Evolutionary conservation across 208 protist species (phyloP).

Genomic region (Blastocrithidia nonstop): DNA sequence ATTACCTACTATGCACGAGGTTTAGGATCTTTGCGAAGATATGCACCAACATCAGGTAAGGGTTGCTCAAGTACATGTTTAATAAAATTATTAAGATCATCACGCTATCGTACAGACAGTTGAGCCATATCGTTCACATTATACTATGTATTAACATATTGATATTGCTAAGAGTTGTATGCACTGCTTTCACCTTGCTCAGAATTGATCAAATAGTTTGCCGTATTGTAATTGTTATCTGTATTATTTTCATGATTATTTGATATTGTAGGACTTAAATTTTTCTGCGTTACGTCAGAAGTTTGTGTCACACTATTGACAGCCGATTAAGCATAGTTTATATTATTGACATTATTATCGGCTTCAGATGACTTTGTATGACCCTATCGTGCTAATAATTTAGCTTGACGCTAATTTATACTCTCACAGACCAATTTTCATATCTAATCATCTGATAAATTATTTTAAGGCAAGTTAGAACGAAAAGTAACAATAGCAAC

Average conservation of each 20-base stretch:
- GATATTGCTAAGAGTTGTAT: not conserved
- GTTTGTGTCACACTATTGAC: too few relatives aligned
- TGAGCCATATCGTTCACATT: conserved; percentile 26
- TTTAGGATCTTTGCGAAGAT: conserved; percentile 18
- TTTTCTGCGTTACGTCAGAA: too few relatives aligned
- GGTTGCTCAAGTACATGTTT: conserved; percentile 48
- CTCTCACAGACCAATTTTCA: conserved; percentile 24
- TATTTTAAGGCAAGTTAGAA: conserved; percentile 31
- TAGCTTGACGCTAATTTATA: conserved; percentile 8
- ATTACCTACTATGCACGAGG: conserved; percentile 13
- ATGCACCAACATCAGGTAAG: conserved; percentile 13
- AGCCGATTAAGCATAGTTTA: too few relatives aligned
- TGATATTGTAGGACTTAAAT: too few relatives aligned
- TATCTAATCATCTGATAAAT: conserved; percentile 32
- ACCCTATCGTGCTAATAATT: not conserved
- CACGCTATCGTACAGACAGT: conserved; percentile 46
- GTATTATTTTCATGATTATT: not conserved
- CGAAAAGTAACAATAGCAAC: conserved; percentile 49
- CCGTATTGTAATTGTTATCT: not conserved
- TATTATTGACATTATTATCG: too few relatives aligned
- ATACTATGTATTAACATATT: conserved; percentile 1
- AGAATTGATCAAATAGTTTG: too few relatives aligned
- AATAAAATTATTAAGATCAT: conserved; percentile 66
- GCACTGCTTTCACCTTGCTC: not conserved
- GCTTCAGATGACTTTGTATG: too few relatives aligned